Evolutionary conservation across 768 basidiomycete species (phyloP), one percentile per base, ranked within the genome.

Genomic region (Boletus rex-veris): DNA sequence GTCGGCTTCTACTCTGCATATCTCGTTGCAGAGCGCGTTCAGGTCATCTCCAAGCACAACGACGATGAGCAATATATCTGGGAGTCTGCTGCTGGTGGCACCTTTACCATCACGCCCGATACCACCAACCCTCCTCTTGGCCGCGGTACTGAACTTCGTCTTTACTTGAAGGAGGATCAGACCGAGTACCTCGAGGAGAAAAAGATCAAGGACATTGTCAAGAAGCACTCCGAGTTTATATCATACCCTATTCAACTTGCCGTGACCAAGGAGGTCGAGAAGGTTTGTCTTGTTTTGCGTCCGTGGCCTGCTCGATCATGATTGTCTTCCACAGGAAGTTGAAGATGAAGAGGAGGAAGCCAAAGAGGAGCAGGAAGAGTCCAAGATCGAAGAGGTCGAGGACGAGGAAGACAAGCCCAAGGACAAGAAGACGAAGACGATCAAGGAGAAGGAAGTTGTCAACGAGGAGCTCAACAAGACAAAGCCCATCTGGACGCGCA

Each of bases 181-280:
- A 86, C 90, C 58, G 97, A 98, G 75, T 98, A 98, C 78, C 84
- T 98, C 43, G 96, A 99, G 80, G 96, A 99, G 85, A 97, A 97
- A 83, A 87, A 86, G 74, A 91, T 98, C 82, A 96, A 95, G 82
- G 97, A 98, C 63, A 92, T 96, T 63, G 96, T 99, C 72, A 98
- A 99, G 84, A 98, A 98, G 81, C 96, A 99, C 82, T 98, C 96
- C 67, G 96, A 99, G 78, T 98, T 98, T 80, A 99, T 98, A 76
- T 98, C 95, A 30, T 98, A 98, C 79, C 97, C 97, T 60, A 99
- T 98, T 69, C 95, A 98, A 71, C 84, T 99, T 59, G 92, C 92
- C 46, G 95, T 98, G 55, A 92, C 92, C 68, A 99, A 99, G 84
- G 97, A 98, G 79, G 91, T 95, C 48, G 97, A 99, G 80, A 98